A percentile compares a stretch with the other conserved stretches of the same genome.
These are phyloP conservation scores for Agaricus sinodeliciosus DNA, from an alignment of 768 basidiomycete species.

Conservation along the genomic window DNA sequence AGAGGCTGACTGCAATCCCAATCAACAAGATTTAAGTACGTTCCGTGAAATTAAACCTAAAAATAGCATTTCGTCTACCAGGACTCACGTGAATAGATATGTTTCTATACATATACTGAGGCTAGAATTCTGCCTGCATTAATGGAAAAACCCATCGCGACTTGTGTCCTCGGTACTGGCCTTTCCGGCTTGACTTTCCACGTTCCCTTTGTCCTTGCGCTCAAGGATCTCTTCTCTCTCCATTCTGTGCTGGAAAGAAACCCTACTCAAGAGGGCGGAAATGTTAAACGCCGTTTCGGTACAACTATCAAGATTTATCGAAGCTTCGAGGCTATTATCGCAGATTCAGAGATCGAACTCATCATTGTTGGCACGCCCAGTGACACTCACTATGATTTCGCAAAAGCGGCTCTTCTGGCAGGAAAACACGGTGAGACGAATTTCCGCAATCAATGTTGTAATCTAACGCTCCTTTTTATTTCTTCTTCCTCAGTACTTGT, in stretches of 20 bases:
- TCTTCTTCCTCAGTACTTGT: conserved; percentile 48
- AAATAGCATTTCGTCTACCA: not conserved
- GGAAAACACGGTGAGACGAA: conserved; percentile 60
- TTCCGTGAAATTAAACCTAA: not conserved
- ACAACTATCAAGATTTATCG: conserved; percentile 50
- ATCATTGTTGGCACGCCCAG: conserved; percentile 69
- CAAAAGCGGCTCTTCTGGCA: conserved; percentile 57
- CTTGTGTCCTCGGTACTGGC: conserved; percentile 72
- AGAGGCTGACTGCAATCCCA: conserved; percentile 10
- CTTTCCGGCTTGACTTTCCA: conserved; percentile 77
- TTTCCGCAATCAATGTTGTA: not conserved
- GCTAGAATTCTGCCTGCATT: not conserved
- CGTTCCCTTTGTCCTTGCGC: conserved; percentile 67
- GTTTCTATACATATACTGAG: not conserved
- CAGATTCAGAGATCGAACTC: conserved; percentile 58
- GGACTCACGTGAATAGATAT: not conserved
- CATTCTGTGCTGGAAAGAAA: conserved; percentile 73
- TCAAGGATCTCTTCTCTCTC: conserved; percentile 64
- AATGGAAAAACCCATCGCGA: conserved; percentile 48
- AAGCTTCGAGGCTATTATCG: conserved; percentile 52
- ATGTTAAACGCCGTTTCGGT: conserved; percentile 61
- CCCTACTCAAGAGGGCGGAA: conserved; percentile 52
- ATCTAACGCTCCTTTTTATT: not conserved
- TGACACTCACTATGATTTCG: conserved; percentile 63
- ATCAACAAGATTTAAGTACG: conserved; percentile 10